Conservation (phyloP, 1,284 basidiomycete species). For the Cryptococcus sp. region DNA sequence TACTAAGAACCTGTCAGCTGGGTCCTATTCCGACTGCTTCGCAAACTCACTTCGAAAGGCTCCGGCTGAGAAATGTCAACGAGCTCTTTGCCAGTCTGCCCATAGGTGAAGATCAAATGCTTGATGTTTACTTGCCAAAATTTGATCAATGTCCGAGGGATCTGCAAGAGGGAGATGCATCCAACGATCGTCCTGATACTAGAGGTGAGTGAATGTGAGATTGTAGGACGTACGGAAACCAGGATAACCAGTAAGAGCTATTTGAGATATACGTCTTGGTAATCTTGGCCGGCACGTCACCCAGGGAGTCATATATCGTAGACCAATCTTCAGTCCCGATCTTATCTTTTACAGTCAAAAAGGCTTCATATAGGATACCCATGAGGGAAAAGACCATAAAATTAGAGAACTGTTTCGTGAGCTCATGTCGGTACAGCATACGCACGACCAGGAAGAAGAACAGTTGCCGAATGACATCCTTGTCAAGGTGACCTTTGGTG, state of each 20-base stretch:
- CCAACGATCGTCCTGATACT: constrained; percentile 15
- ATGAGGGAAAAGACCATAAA: constrained; percentile 36
- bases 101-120: neutral
- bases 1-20: too few species aligned
- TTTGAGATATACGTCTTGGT: constrained; percentile 36
- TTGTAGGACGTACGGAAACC: constrained; percentile 30
- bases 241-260: constrained; percentile 36
- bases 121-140: neutral
- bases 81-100: constrained; percentile 8
- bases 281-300: constrained; percentile 28
- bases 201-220: neutral
- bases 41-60: constrained; percentile 22
- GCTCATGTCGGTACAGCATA: neutral
- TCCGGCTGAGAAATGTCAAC: constrained; percentile 16
- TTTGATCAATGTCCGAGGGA: constrained; percentile 14
- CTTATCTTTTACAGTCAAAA: constrained; percentile 19
- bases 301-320: constrained; percentile 20
- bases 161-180: constrained; percentile 25
- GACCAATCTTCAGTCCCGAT: constrained; percentile 18
- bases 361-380: constrained; percentile 30
- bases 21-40: too few species aligned
- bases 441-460: constrained; percentile 31
- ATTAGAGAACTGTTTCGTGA: constrained; percentile 21
- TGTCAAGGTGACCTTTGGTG: constrained; percentile 31
- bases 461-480: constrained; percentile 28